These are phyloP conservation scores for Xylaria sp. DNA, from an alignment of 2,329 filamentous ascomycete genomes.

Conservation along the genomic window DNA sequence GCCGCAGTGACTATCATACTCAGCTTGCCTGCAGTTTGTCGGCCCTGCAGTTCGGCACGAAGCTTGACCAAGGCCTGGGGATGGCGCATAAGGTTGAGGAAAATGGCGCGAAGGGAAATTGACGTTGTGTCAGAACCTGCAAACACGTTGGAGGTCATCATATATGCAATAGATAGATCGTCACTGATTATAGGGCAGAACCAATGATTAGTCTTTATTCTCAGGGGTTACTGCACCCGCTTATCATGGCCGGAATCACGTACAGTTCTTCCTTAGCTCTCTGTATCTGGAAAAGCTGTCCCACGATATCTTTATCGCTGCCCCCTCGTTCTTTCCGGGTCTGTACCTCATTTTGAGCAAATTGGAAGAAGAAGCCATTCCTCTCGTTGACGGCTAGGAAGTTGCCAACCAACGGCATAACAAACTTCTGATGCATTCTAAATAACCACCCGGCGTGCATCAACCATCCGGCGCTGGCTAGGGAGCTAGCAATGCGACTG, in stretches of 20 bases:
- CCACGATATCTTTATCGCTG: conserved; percentile 31
- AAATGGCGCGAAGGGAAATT: conserved; percentile 25
- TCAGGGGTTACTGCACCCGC: neutral
- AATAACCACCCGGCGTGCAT: conserved; percentile 28
- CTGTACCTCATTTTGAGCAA: conserved; percentile 28
- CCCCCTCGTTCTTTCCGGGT: conserved; percentile 22
- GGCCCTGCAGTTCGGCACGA: conserved; percentile 22
- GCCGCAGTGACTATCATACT: conserved; percentile 19
- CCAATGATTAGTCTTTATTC: neutral
- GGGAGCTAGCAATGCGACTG: conserved; percentile 5
- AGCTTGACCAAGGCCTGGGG: conserved; percentile 19
- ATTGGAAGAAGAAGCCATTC: conserved; percentile 35
- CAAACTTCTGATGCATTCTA: conserved; percentile 18
- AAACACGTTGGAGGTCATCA: conserved; percentile 38
- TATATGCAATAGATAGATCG: conserved; percentile 30
- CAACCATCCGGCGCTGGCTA: conserved; percentile 20
- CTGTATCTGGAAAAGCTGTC: conserved; percentile 31
- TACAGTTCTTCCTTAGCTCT: conserved; percentile 25
- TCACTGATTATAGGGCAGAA: conserved; percentile 1
- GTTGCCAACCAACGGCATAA: conserved; percentile 34
- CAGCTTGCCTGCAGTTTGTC: neutral
- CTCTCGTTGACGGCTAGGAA: conserved; percentile 34
- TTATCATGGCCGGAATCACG: neutral
- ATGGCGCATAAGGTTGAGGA: conserved; percentile 28
- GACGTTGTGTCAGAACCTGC: conserved; percentile 37